Evolutionary conservation across 345 rosid genomes (phyloP).

Genomic region (Eucalyptus sideroxylon): DNA sequence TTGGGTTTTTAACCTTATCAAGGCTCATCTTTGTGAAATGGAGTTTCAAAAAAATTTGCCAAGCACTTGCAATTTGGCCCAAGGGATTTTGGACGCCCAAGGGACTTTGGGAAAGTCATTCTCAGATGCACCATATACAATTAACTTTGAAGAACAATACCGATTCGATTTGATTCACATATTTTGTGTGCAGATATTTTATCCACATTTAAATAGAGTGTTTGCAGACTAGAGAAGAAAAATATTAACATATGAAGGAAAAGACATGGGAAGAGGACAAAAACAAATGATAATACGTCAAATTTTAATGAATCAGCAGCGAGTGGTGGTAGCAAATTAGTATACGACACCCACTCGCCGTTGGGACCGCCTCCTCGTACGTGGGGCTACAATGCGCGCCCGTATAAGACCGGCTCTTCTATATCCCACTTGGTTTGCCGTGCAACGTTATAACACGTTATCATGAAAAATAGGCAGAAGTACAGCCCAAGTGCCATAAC

Average conservation of each 20-base stretch:
- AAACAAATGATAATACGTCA: neutral
- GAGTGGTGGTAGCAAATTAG: neutral
- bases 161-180: neutral
- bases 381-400: neutral
- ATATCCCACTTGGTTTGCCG: neutral
- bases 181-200: neutral
- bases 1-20: too few species aligned
- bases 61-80: too few species aligned
- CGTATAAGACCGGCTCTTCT: neutral
- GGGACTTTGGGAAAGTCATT: too few species aligned
- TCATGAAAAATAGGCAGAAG: too few species aligned
- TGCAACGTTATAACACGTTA: neutral
- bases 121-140: neutral
- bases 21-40: too few species aligned
- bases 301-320: neutral
- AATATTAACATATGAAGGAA: neutral
- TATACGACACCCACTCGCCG: neutral
- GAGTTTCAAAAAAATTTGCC: too few species aligned
- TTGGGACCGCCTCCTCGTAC: neutral
- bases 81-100: too few species aligned
- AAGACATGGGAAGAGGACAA: neutral
- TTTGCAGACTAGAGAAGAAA: neutral
- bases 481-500: too few species aligned
- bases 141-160: neutral
- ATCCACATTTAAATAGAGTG: neutral